A percentile compares a stretch with the other conserved stretches of the same genome.
Conservation (phyloP, 2,329 filamentous ascomycete species). For the Arthrobotrys musiformis region DNA sequence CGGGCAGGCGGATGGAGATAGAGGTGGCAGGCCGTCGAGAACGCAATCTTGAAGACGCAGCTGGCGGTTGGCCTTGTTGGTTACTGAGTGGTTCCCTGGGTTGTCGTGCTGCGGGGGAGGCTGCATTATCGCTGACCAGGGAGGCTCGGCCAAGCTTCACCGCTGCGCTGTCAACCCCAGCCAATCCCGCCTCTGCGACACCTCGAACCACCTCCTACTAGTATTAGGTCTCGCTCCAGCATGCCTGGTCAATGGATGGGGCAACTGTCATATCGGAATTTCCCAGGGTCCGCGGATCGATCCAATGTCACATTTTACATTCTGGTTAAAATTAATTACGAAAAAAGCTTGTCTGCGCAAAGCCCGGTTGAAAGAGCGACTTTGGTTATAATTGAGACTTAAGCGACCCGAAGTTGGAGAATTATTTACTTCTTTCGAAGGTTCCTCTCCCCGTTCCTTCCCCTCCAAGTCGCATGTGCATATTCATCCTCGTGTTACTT, state of each 20-base stretch:
- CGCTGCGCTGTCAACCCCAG: neutral
- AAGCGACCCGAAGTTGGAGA: neutral
- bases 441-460: neutral
- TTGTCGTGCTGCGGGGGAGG: neutral
- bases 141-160: slow-evolving; percentile 1
- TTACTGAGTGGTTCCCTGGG: neutral
- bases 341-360: no score
- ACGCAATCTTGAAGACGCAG: neutral
- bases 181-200: slow-evolving; percentile 15
- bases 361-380: no score
- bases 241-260: no score
- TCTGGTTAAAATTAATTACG: neutral
- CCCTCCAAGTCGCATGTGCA: slow-evolving; percentile 6
- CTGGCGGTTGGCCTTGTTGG: neutral
- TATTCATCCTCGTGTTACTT: neutral
- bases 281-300: neutral
- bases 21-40: neutral
- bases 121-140: slow-evolving; percentile 12
- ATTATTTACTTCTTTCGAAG: neutral
- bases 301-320: neutral
- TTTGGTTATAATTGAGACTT: neutral
- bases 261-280: neutral
- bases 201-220: neutral
- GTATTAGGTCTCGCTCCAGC: neutral
- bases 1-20: neutral